Base-by-base conservation (phyloP, 2,329 filamentous ascomycete species). In the Cadophora sp. region DNA sequence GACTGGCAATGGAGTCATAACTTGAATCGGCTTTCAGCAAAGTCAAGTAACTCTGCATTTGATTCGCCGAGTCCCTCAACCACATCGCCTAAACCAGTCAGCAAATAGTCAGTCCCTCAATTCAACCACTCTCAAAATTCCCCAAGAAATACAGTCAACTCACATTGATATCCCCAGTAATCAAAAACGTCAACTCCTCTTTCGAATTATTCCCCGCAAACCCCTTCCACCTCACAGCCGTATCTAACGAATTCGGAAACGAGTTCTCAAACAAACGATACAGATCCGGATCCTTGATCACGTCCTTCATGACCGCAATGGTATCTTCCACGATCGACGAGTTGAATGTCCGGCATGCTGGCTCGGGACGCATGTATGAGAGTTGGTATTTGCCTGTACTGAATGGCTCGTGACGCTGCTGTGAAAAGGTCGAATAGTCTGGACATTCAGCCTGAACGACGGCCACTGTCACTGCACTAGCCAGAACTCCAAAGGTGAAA, bases 1-100 rank as follows among this genome's bases (percentile, higher is more conserved):
- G 80, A 26, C 86, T 87, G 40, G 90, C 89, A 24, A 93, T 82
- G 0, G 89, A 90, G 74, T 89, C 82, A 4, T 81, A 79, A 3
- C 83, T 82, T 6, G 79, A 79, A 46, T 85, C 86, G 3, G 85
- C 81, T 65, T 83, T 83, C 22, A 92, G 80, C 12, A 92, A 79
- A 1, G 87, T 84, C 56, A 89, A 83, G 73, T 92, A 91, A 34
- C 89, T 90, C 73, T 92, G 90, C 79, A 93, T 85, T 77, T 93
- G 91, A 74, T 91, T 92, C 19, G 89, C 87, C 14, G 92, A 95
- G 79, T 97, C 93, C 55, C 94, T 89, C 67, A 97, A 83, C 94
- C 94, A 97, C 81, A 97, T 94, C 0, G 95, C 94, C 73, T 97
- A 90, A 78, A 95, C 87, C 72, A 86, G 89, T 91, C 73, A 95